Base-by-base conservation (phyloP, 202 grass and related monocot species). In the Schoenoplectus triqueter region DNA sequence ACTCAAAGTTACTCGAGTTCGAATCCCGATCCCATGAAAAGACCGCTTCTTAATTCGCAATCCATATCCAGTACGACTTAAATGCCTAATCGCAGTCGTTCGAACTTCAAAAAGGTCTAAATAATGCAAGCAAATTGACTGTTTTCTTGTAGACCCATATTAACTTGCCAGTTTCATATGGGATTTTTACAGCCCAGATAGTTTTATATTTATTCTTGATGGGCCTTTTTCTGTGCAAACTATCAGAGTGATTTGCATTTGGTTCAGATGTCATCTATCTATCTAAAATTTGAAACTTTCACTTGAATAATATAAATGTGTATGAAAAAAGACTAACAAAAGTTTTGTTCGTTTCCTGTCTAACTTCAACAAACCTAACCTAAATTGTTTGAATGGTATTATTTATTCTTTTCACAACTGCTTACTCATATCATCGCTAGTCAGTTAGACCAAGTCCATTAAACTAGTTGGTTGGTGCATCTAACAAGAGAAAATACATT, bases 331-430 rank as follows among this genome's bases (percentile, higher is more conserved):
- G 21, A 77, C 10, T 40, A 40, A 57, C 52, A 59, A 57, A 31
- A 31, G 31, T 57, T 51, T n/a, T 77, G 11, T 56, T 77, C 6
- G 2, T 77, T 77, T 52, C 10, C 13, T 59, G 10, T 77, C 73
- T 59, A 77, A 77, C 73, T 77, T 57, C 11, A 77, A 57, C 73
- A 2, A 77, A 77, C 73, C 51, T 77, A 11, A 77, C 73, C 73
- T 77, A 77, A 57, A 39, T 13, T 15, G 10, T 56, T 77, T 41
- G 19, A 57, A 55, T 40, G 31, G 31, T 52, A 7, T 8, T 59
- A 59, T 59, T 59, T 49, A 18, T 49, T 10, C 3, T 49, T 52
- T 10, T 10, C 6, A 52, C 11, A 49, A 72, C 69, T 48, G 19
- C 31, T 72, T 72, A 4, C 17, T 15, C 9, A 39, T 49, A 72